Base-by-base conservation (phyloP, 805 yeast genomes). In the Metschnikowia amazonensis region DNA sequence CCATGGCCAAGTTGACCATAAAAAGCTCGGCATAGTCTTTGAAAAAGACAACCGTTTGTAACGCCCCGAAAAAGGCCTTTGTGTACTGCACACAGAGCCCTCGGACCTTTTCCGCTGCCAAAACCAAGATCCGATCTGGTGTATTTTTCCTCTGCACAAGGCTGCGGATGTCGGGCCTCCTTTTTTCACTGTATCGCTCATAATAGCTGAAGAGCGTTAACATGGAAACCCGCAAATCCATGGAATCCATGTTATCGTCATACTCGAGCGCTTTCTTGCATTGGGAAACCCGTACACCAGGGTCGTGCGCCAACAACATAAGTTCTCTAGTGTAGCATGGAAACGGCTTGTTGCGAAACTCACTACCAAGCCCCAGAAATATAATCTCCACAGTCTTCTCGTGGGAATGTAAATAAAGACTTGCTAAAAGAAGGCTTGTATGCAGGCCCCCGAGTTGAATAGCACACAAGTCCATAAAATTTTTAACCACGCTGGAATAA, bases 301-400 rank as follows among this genome's bases (percentile, higher is more conserved):
- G 47, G 39, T 63, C 68, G 23, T 53, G 51, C 28, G 45, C 53
- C 5, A 65, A 38, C n/a, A 66, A 44, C 2, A 44, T 18, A 23
- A 52, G 46, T 36, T 69, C 74, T 20, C 65, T 47, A 8, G 47
- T 44, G 42, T 58, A 67, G 37, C 62, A 61, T 0, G 66, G 55
- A n/a, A 37, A 34, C 0, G 66, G 64, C n/a, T 41, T 36, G 20
- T 48, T 46, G 45, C 45, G 48, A 48, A 25, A 49, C 5, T 46
- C 21, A 1, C 53, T 52, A 10, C 50, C 51, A 8, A 68, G 49
- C 1, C 74, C 74, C 30, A 59, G 57, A 42, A 69, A 63, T 0
- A 56, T 42, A 34, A 41, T 58, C 36, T 64, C 69, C 8, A 60
- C 59, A 44, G 57, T 60, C 66, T 66, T 60, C 46, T 61, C 58